Evolutionary conservation across 139 green algal genomes (phyloP), one percentile per base, ranked within the genome.

Genomic region (Diplosphaera chodatii): DNA sequence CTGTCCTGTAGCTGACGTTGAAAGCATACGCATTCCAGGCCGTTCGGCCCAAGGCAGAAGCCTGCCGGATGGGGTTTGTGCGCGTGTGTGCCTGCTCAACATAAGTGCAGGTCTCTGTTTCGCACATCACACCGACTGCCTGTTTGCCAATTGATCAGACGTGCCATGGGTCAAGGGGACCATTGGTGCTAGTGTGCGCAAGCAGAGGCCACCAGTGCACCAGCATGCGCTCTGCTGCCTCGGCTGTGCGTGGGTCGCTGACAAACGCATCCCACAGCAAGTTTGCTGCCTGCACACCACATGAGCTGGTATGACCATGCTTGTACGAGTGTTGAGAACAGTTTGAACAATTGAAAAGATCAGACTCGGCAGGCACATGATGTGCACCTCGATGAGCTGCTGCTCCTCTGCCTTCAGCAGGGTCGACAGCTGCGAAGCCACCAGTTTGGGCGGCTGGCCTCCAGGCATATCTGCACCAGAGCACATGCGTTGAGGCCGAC

Each of bases 1-100:
- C 79, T 28, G 79, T 84, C 41, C 68, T 66, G 48, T 79, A 84
- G 33, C 74, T 55, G 29, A 84, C 59, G 37, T 84, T 84, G 67
- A 81, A 68, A 20, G 59, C 69, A 64, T 84, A 84, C 0, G 79
- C 70, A 55, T 81, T 84, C 70, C 72, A 81, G 2, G 34, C 74
- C 15, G 67, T 79, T 29, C 31, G 41, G 29, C 74, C 75, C 21
- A 81, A 63, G 10, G 40, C 28, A 5, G 71, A 68, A n/a, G 29
- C 69, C 16, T 66, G 22, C 16, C 72, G 63, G 32, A 67, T n/a
- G 22, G 68, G 32, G 63, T 32, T 40, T 30, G 40, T 13, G 20
- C 63, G 28, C 28, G 68, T 33, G 27, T 71, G 33, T 29, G 68
- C 32, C 37, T 59, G 31, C n/a, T 10, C n/a, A n/a, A n/a, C n/a